phyloP scores from a whole-genome alignment of 306 rosid genomes.

The Corylus americana region DNA sequence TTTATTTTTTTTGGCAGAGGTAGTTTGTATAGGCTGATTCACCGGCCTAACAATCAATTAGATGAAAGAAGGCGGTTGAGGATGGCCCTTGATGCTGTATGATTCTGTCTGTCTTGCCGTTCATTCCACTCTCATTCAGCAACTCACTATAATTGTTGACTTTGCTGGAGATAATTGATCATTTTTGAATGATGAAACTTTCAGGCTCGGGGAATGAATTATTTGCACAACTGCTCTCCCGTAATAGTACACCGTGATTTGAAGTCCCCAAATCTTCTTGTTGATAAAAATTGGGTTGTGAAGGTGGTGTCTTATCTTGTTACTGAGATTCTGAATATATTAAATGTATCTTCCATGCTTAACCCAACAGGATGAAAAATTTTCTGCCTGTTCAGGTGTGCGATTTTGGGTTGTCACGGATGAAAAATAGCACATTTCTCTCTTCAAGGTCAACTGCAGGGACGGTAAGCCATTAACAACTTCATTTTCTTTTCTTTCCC shows the following conservation, averaged over 20 bases:
- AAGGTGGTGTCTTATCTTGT: conserved; percentile 52
- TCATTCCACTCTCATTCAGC: conserved; percentile 16
- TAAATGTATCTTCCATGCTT: conserved; percentile 24
- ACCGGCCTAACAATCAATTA: conserved; percentile 88
- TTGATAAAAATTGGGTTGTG: conserved; percentile 85
- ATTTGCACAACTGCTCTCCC: conserved; percentile 83
- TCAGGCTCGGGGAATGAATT: conserved; percentile 98
- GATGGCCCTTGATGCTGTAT: conserved; percentile 96
- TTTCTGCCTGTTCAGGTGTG: conserved; percentile 64
- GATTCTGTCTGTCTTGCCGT: conserved; percentile 32
- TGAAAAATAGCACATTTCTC: conserved; percentile 93
- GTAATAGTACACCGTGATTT: conserved; percentile 87
- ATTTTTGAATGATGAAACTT: conserved; percentile 28
- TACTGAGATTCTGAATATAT: neutral
- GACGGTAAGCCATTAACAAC: conserved; percentile 59
- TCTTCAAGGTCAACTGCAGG: conserved; percentile 99
- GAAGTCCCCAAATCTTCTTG: conserved; percentile 96
- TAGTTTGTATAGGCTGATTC: conserved; percentile 89
- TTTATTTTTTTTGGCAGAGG: conserved; percentile 63
- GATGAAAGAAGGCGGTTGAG: conserved; percentile 82
- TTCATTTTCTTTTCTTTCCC: neutral
- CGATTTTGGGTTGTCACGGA: conserved; percentile 91
- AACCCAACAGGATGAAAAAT: conserved; percentile 15
- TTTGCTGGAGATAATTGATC: conserved; percentile 14
- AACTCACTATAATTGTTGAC: conserved; percentile 15